phyloP scores from a whole-genome alignment of 306 rosid genomes.

The Prunus salicina region DNA sequence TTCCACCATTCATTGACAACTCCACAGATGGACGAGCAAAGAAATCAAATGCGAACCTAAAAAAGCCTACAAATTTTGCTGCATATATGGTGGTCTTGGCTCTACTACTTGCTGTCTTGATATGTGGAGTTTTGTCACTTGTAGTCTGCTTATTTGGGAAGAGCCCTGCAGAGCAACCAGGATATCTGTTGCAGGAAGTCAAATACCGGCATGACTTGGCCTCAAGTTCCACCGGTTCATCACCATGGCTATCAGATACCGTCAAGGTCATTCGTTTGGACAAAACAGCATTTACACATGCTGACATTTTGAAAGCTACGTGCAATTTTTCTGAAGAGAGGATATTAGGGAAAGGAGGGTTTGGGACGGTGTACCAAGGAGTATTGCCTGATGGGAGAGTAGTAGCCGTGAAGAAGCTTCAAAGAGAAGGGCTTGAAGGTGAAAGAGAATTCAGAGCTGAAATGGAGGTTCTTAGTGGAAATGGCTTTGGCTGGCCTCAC shows the following conservation, averaged over 20 bases:
- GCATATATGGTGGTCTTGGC: slow-evolving; percentile 33
- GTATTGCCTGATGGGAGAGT: slow-evolving; percentile 67
- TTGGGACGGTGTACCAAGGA: slow-evolving; percentile 84
- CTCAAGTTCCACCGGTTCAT: slow-evolving; percentile 51
- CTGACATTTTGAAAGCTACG: slow-evolving; percentile 80
- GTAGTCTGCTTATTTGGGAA: slow-evolving; percentile 43
- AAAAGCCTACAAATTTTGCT: slow-evolving; percentile 34
- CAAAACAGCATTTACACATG: slow-evolving; percentile 74
- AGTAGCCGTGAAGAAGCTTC: slow-evolving; percentile 91
- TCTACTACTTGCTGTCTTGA: slow-evolving; percentile 43
- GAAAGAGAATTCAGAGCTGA: slow-evolving; percentile 89
- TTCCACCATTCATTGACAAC: slow-evolving; percentile 52
- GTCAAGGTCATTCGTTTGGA: slow-evolving; percentile 80
- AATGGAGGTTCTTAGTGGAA: slow-evolving; percentile 84
- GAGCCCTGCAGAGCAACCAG: slow-evolving; percentile 40
- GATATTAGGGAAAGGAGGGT: slow-evolving; percentile 89
- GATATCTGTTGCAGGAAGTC: slow-evolving; percentile 40
- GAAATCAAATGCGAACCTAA: not conserved
- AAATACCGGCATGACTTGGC: slow-evolving; percentile 41
- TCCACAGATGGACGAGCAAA: not conserved
- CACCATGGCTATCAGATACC: slow-evolving; percentile 60
- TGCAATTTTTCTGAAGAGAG: slow-evolving; percentile 71
- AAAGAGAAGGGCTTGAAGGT: slow-evolving; percentile 77
- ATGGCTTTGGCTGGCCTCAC: slow-evolving; percentile 85
- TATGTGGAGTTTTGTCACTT: slow-evolving; percentile 48